A percentile compares a stretch with the other conserved stretches of the same genome.
These are phyloP conservation scores for Effrenium voratum DNA, from an alignment of 73 alveolate species.

Conservation along the genomic window DNA sequence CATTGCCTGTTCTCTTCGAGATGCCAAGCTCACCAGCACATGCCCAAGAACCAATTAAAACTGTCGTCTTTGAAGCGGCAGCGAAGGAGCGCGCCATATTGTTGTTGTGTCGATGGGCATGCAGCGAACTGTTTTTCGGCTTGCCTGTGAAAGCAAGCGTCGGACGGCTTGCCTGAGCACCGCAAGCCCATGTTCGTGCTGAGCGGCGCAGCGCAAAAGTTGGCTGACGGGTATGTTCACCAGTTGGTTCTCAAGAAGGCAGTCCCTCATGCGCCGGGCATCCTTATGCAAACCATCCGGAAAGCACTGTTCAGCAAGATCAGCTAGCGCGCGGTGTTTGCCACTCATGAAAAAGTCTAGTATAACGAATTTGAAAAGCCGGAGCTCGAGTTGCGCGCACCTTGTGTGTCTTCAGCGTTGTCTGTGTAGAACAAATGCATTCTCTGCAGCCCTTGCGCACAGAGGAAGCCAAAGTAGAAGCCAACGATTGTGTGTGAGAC, in stretches of 20 bases:
- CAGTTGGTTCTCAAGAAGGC: neutral
- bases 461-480: neutral
- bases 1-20: neutral
- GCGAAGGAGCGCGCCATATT: neutral
- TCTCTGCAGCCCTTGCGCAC: neutral
- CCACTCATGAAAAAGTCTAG: neutral
- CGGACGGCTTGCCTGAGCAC: neutral
- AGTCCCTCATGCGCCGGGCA: neutral
- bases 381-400: neutral
- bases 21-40: neutral
- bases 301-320: neutral
- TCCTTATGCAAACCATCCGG: neutral
- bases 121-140: neutral
- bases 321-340: neutral
- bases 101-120: neutral
- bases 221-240: neutral
- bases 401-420: neutral
- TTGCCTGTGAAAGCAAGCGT: neutral
- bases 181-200: neutral
- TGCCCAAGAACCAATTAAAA: neutral
- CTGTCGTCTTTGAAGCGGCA: neutral
- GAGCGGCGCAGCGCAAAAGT: neutral
- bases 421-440: too few relatives aligned
- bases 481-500: neutral
- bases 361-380: neutral